phyloP scores from a whole-genome alignment of 768 basidiomycete genomes.

The Trichaptum fuscoviolaceum region DNA sequence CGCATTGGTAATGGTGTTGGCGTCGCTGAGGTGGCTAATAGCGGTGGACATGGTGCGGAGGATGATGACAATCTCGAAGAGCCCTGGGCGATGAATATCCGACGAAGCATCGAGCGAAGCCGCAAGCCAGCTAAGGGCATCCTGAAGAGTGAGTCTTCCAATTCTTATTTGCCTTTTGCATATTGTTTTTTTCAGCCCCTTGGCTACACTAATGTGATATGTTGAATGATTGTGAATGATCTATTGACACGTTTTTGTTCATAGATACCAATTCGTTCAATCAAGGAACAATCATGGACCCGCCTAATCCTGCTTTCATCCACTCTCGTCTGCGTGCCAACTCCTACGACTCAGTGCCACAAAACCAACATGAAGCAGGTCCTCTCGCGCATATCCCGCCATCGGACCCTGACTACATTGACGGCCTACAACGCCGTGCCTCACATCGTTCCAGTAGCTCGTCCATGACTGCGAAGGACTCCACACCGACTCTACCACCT shows the following conservation, averaged over 20 bases:
- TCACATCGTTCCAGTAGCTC: constrained; percentile 32
- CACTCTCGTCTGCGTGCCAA: constrained; percentile 64
- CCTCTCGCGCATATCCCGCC: constrained; percentile 79
- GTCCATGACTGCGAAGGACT: not conserved
- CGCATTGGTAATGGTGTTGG: constrained; percentile 34
- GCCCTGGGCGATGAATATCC: constrained; percentile 72
- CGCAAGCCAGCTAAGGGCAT: constrained; percentile 76
- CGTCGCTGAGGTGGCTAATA: constrained; percentile 32
- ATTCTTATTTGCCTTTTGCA: constrained; percentile 15
- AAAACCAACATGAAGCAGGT: constrained; percentile 53
- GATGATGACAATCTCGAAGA: constrained; percentile 56
- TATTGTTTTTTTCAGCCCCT: not conserved
- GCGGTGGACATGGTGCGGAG: constrained; percentile 35
- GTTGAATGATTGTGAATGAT: not conserved
- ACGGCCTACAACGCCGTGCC: constrained; percentile 72
- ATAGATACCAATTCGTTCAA: constrained; percentile 65
- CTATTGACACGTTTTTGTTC: not conserved
- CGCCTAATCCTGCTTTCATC: constrained; percentile 33
- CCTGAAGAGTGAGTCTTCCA: constrained; percentile 63
- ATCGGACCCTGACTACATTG: constrained; percentile 82
- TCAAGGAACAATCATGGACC: constrained; percentile 50
- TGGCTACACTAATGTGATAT: not conserved
- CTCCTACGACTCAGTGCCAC: constrained; percentile 62
- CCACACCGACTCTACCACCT: constrained; percentile 41
- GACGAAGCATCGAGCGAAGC: constrained; percentile 65